phyloP scores from a whole-genome alignment of 352 stramenopile genomes.

The Globisporangium iwayamae region DNA sequence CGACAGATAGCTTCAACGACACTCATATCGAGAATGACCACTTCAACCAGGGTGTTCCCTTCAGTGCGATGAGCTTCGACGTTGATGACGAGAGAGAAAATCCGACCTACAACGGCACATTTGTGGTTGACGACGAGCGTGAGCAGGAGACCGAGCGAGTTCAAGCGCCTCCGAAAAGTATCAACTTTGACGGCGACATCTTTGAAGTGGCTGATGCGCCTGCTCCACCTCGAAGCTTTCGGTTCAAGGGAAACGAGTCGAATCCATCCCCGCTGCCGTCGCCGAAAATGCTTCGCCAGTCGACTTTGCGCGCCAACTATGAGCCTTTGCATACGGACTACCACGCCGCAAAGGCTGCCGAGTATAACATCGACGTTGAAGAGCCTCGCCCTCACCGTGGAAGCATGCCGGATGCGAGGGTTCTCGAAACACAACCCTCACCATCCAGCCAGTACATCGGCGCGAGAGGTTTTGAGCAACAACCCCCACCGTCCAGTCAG shows the following conservation, averaged over 20 bases:
- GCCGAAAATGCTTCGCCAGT: constrained; percentile 38
- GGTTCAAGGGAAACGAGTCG: constrained; percentile 46
- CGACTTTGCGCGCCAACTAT: constrained; percentile 60
- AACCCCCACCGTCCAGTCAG: constrained; percentile 6
- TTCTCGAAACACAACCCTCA: constrained; percentile 10
- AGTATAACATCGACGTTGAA: constrained; percentile 61
- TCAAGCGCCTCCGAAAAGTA: constrained; percentile 55
- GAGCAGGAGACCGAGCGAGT: constrained; percentile 4
- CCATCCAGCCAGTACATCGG: constrained; percentile 8
- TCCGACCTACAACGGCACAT: constrained; percentile 45
- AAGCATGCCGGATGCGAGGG: constrained; percentile 32
- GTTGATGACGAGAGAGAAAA: constrained; percentile 48
- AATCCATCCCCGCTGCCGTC: constrained; percentile 37
- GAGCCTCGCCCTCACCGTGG: constrained; percentile 29
- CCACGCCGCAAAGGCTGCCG: constrained; percentile 62
- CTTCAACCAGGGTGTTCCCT: not conserved
- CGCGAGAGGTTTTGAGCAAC: constrained; percentile 15
- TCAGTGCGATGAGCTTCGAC: constrained; percentile 37
- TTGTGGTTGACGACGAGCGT: constrained; percentile 47
- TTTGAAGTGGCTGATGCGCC: constrained; percentile 50
- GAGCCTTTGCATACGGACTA: constrained; percentile 67
- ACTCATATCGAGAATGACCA: constrained; percentile 1
- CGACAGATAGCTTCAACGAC: not conserved
- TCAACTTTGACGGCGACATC: constrained; percentile 58
- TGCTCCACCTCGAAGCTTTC: constrained; percentile 60